Evolutionary conservation across 176 grass and related monocot species (phyloP), one percentile per base, ranked within the genome.

Genomic region (Musa acuminata): DNA sequence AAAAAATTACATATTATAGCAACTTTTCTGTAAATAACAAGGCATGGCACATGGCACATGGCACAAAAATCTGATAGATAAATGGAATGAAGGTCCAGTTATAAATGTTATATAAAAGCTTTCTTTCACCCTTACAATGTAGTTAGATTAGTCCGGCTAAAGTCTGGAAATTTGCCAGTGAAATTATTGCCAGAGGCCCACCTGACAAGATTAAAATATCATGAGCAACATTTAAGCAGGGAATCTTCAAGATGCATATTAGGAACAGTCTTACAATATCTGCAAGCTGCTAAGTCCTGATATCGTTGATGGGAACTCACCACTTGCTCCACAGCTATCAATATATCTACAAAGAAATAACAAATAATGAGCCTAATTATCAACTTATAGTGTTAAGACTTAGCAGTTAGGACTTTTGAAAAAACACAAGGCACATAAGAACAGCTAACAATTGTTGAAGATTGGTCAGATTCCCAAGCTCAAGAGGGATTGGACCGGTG

Each of bases 171-270:
- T 82, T 82, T 8, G 62, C 90, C 90, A 57, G 84, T 91, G 64
- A 98, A 98, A 62, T 88, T 69, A 19, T 91, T 91, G 78, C 91
- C 90, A 8, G 84, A 87, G 22, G 72, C 88, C 84, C 72, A 85
- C 65, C 95, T 98, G 49, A 57, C 72, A n/a, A 49, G 27, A 77
- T 11, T 29, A 49, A 49, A 49, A 70, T 16, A 80, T 52, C 14
- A 69, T 48, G 49, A 12, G 35, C 60, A 13, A 55, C 60, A 14
- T 71, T 21, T 29, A 71, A 22, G 2, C 11, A 54, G 19, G 10
- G 7, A 24, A 27, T 77, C 67, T 1, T 24, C 3, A 20, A 23
- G n/a, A 52, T 1, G 16, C 17, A 52, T 14, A 23, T 1, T 22
- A 54, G 13, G 10, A 73, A 73, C 58, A n/a, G 23, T 77, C 22